These are phyloP conservation scores for Prunus dulcis DNA, from an alignment of 306 rosid species.

Conservation along the genomic window DNA sequence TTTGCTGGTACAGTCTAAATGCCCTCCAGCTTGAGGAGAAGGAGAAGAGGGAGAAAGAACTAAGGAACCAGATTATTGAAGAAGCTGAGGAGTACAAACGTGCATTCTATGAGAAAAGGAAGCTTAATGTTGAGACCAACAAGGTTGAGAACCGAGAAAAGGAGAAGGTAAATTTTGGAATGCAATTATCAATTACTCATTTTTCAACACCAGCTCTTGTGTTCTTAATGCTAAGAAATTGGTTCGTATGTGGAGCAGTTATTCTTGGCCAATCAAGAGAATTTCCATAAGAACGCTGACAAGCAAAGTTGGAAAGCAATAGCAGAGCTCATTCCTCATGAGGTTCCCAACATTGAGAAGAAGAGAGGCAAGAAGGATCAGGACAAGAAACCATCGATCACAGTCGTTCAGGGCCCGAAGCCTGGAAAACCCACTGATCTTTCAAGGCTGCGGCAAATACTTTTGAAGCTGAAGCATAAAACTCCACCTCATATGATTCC, in stretches of 20 bases:
- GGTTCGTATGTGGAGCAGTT: conserved; percentile 46
- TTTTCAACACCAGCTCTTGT: background rate
- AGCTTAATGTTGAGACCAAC: conserved; percentile 84
- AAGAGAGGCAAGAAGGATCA: conserved; percentile 94
- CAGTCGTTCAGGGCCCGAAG: conserved; percentile 92
- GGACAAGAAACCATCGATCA: conserved; percentile 87
- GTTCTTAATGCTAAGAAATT: conserved; percentile 8
- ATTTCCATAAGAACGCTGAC: conserved; percentile 97
- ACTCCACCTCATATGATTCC: conserved; percentile 99
- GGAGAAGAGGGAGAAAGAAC: conserved; percentile 91
- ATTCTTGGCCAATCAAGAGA: conserved; percentile 76
- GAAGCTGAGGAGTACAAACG: conserved; percentile 87
- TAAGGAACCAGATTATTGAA: conserved; percentile 81
- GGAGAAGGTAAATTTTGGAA: conserved; percentile 65
- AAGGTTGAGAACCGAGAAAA: conserved; percentile 84
- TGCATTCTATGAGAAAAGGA: conserved; percentile 91
- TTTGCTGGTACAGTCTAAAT: conserved; percentile 65
- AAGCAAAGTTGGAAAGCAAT: conserved; percentile 94
- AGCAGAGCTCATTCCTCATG: conserved; percentile 91
- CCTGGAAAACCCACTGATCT: conserved; percentile 99
- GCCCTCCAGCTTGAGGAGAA: conserved; percentile 84
- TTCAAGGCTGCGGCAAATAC: conserved; percentile 81
- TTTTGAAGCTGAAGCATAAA: conserved; percentile 89
- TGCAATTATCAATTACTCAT: background rate
- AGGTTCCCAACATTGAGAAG: conserved; percentile 93